Conservation (phyloP, 345 rosid genomes). For the Luvunga scandens region DNA sequence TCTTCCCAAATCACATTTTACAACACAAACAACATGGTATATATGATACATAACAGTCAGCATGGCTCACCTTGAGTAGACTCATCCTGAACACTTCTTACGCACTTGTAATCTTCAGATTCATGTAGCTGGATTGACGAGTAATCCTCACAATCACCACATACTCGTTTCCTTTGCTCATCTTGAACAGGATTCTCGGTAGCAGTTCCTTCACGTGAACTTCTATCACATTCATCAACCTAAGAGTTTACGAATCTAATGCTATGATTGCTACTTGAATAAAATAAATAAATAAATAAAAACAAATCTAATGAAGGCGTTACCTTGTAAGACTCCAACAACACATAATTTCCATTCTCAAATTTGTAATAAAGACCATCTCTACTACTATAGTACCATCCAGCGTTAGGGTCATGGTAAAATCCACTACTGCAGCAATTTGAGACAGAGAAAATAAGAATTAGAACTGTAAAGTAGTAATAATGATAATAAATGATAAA, state of each 20-base stretch:
- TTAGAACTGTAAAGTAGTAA: not conserved
- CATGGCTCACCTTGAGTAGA: conserved; percentile 29
- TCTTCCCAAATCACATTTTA: not conserved
- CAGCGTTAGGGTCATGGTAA: conserved; percentile 79
- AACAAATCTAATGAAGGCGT: not conserved
- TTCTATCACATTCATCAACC: conserved; percentile 26
- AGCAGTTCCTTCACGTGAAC: conserved; percentile 16
- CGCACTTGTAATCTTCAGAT: conserved; percentile 17
- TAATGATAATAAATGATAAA: not conserved
- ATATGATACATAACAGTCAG: not conserved
- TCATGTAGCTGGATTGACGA: conserved; percentile 17
- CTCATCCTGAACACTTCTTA: conserved; percentile 17
- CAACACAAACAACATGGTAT: not conserved
- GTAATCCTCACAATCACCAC: conserved; percentile 8
- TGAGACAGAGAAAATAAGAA: not conserved
- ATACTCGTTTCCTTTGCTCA: conserved; percentile 18
- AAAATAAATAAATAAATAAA: not conserved
- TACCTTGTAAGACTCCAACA: conserved; percentile 45
- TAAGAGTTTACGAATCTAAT: not conserved
- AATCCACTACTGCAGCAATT: conserved; percentile 68
- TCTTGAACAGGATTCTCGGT: conserved; percentile 26
- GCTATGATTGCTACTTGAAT: not conserved
- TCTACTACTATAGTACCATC: conserved; percentile 82
- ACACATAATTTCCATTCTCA: conserved; percentile 73
- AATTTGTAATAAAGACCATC: conserved; percentile 80